Base-by-base conservation (phyloP, 805 yeast genomes). In the Aciculoconidium aculeatum region DNA sequence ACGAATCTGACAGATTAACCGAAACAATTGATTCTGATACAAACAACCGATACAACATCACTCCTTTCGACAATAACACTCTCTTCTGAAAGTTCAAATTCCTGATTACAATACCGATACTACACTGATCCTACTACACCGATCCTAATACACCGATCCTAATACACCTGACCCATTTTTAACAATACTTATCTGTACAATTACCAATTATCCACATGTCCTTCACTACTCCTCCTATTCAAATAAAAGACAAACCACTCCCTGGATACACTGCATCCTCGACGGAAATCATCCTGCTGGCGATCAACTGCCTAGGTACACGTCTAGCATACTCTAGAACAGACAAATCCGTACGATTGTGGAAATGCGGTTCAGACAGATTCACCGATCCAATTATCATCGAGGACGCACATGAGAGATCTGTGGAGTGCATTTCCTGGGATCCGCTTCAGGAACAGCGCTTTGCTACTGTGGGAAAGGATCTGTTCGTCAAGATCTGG, bases 381-480 rank as follows among this genome's bases (percentile, higher is more conserved):
- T 30, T 61, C 15, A 44, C 42, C 4, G 70, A 66, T 19, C 62
- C 69, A 2, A 55, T 58, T 3, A 44, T 45, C 8, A 57, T 74
- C 12, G 67, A 59, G 22, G 50, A 51, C 17, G 58, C 68, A 2
- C 77, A 72, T 37, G 35, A 39, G 3, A 49, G 50, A 26, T 41
- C 61, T 2, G 67, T 67, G 12, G 66, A 61, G 30, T 37, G 59
- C 13, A 35, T 75, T 6, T 41, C 64, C 2, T 75, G 78, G 78
- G 55, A 67, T 26, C 78, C 80, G 1, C 44, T 45, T 11, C 45
- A 58, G 16, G 71, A 72, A 16, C 56, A 57, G 23, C 41, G 56
- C 8, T 55, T 75, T 30, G 76, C 70, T 3, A 57, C 71, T 5
- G 75, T 69, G 19, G 75, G 75, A 5, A 41, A 59, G 16, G 80